These are phyloP conservation scores for Kwoniella heveanensis DNA, from an alignment of 768 basidiomycete species.

Conservation along the genomic window DNA sequence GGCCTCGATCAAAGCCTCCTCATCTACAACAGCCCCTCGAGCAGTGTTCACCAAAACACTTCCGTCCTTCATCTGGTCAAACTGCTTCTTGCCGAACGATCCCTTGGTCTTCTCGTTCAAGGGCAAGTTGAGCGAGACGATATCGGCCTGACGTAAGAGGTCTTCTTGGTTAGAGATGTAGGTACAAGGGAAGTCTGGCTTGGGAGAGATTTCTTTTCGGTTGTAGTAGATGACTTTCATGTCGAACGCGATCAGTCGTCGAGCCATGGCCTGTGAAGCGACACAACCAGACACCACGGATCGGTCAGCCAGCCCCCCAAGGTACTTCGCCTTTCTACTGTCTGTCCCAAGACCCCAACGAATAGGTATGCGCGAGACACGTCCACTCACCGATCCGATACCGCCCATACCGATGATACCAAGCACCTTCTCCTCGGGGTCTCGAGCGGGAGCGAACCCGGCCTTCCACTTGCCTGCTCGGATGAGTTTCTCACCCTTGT, in stretches of 20 bases:
- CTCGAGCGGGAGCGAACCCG: constrained; percentile 46
- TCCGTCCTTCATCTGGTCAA: constrained; percentile 74
- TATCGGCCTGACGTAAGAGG: constrained; percentile 73
- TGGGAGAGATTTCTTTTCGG: constrained; percentile 60
- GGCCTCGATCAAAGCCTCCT: constrained; percentile 80
- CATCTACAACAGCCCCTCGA: constrained; percentile 86
- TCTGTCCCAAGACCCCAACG: no score
- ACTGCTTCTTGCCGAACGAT: constrained; percentile 72
- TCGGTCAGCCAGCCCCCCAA: no score
- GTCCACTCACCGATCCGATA: constrained; percentile 22
- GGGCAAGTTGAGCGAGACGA: constrained; percentile 83
- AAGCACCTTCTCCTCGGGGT: constrained; percentile 54
- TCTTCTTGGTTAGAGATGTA: constrained; percentile 67
- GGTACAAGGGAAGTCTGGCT: constrained; percentile 69
- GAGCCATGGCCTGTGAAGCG: constrained; percentile 61
- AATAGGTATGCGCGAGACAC: background rate
- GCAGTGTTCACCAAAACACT: constrained; percentile 83
- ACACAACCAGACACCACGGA: constrained; percentile 24
- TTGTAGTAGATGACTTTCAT: constrained; percentile 82
- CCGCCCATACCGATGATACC: constrained; percentile 59
- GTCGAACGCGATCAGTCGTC: constrained; percentile 67
- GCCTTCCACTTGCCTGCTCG: constrained; percentile 22
- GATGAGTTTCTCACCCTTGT: constrained; percentile 24
- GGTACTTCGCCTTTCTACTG: no score
- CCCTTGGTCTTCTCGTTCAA: constrained; percentile 71